Percentiles rank a stretch among this genome's conserved stretches.
These are phyloP conservation scores for Kwoniella mangroviensis DNA, from an alignment of 768 basidiomycete genomes.

Conservation along the genomic window DNA sequence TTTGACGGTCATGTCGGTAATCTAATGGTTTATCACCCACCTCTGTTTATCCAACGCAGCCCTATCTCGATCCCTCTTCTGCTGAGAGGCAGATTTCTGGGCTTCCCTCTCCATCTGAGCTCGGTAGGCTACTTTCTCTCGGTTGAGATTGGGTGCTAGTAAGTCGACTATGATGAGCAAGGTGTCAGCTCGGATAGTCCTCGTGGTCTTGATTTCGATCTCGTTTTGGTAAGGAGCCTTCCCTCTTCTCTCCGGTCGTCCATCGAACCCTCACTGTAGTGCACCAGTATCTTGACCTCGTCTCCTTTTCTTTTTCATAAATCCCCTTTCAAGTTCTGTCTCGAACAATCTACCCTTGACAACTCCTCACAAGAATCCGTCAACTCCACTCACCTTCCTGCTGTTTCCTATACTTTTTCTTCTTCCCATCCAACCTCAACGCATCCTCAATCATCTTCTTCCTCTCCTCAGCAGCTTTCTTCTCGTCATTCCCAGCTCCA, in stretches of 20 bases:
- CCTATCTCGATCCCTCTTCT: slow-evolving; percentile 50
- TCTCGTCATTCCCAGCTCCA: slow-evolving; percentile 43
- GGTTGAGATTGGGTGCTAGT: slow-evolving; percentile 56
- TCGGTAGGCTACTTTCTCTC: slow-evolving; percentile 48
- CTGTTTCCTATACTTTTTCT: slow-evolving; percentile 55
- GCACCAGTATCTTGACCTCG: too few relatives aligned
- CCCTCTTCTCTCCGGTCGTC: too few relatives aligned
- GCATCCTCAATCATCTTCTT: slow-evolving; percentile 47
- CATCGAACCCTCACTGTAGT: too few relatives aligned
- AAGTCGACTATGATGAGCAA: slow-evolving; percentile 44
- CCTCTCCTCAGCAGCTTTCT: slow-evolving; percentile 51
- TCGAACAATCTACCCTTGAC: too few relatives aligned
- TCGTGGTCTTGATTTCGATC: too few relatives aligned
- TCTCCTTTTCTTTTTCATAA: too few relatives aligned
- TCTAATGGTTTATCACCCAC: slow-evolving; percentile 26
- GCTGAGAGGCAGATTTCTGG: slow-evolving; percentile 40
- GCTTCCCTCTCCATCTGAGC: slow-evolving; percentile 52
- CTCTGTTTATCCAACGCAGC: slow-evolving; percentile 55
- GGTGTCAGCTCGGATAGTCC: too few relatives aligned
- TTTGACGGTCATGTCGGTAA: too few relatives aligned
- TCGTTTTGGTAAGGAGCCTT: too few relatives aligned
- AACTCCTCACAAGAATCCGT: too few relatives aligned
- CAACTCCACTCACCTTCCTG: slow-evolving; percentile 43
- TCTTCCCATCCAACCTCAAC: slow-evolving; percentile 49
- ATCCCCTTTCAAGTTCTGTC: too few relatives aligned